Evolutionary conservation across 2,329 filamentous ascomycete genomes (phyloP), one percentile per base, ranked within the genome.

Genomic region (Paraphaeosphaeria minitans): DNA sequence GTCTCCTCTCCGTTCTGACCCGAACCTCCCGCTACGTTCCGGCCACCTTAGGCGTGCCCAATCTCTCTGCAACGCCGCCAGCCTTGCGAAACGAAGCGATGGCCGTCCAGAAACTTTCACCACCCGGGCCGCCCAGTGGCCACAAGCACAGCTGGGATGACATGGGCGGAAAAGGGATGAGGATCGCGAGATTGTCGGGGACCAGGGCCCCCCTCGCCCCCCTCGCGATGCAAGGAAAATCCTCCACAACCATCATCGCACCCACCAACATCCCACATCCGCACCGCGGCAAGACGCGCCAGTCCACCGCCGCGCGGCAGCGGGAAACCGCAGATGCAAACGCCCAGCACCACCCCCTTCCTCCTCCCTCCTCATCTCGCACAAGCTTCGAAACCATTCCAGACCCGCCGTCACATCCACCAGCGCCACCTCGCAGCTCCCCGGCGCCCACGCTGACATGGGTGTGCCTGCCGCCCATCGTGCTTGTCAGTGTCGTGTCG

Each of bases 171-270:
- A 22, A 10, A 4, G n/a, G 48, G 24, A 16, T 29, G 29, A 21
- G 35, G 37, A 42, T 24, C 37, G 50, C 39, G 37, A 42, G 50
- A 53, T 19, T 19, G 4, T 19, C 37, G 35, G 50, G 50, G 50
- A 14, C 50, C 50, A 22, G 50, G 50, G 37, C 9, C 33, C 37
- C 33, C 22, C 37, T 33, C 7, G 6, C 6, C 19, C 9, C 33
- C 37, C 33, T 14, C 37, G 48, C 7, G 6, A 14, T 12, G 19
- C 29, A 50, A n/a, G 19, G 10, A 24, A 31, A 19, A n/a, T 24
- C 21, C 47, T 12, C 12, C n/a, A 37, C 12, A 19, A 13, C 47
- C 12, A 19, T 6, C 47, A 14, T 24, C 16, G 19, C 46, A 50
- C 16, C 16, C 10, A 7, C 13, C n/a, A 9, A 9, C 4, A 19